Evolutionary conservation across 345 rosid genomes (phyloP).

Genomic region (Eucalyptus cladocalyx): DNA sequence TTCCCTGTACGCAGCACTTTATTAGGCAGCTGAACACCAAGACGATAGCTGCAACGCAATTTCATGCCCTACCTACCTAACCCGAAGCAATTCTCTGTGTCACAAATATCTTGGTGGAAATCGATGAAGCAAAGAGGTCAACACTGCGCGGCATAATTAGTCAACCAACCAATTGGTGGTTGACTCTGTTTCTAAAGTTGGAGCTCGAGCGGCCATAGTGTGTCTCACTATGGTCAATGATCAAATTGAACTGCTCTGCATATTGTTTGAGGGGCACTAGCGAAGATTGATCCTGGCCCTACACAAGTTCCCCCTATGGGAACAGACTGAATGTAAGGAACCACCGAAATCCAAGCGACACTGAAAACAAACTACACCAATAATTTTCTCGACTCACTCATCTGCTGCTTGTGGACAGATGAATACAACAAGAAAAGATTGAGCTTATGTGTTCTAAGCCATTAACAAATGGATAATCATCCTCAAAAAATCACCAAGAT

Average conservation of each 20-base stretch:
- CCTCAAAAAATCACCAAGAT: background rate
- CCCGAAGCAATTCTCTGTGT: background rate
- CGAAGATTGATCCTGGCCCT: background rate
- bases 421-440: background rate
- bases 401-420: background rate
- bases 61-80: background rate
- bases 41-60: background rate
- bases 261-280: background rate
- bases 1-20: background rate
- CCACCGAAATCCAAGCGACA: background rate
- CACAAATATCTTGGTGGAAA: background rate
- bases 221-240: background rate
- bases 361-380: background rate
- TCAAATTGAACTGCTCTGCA: background rate
- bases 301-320: background rate
- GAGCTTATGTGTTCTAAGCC: background rate
- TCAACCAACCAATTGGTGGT: background rate
- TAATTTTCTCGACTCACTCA: background rate
- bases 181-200: background rate
- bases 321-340: background rate
- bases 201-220: background rate
- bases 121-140: background rate
- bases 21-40: background rate
- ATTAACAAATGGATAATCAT: background rate
- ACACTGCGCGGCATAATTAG: background rate